Conservation (phyloP, 2,329 filamentous ascomycete genomes). For the Nemania diffusa region DNA sequence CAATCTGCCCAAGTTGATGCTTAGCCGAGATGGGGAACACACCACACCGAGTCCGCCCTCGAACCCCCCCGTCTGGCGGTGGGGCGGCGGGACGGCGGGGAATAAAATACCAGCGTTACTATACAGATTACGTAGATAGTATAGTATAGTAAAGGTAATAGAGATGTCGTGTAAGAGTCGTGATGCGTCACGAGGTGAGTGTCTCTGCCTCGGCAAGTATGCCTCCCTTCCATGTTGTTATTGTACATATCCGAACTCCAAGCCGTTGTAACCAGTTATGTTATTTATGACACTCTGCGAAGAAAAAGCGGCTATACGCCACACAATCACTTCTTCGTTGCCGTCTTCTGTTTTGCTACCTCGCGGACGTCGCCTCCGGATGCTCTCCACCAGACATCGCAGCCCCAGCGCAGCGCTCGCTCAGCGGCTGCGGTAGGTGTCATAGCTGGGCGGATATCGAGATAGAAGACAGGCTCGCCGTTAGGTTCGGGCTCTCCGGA, state of each 20-base stretch:
- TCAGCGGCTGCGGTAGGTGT: slow-evolving; percentile 84
- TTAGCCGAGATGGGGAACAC: too few species aligned
- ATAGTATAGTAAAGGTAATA: neutral
- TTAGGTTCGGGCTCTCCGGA: slow-evolving; percentile 81
- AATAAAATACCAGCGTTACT: slow-evolving; percentile 11
- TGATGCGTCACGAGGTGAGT: slow-evolving; percentile 31
- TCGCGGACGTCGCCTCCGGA: slow-evolving; percentile 75
- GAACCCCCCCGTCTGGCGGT: neutral
- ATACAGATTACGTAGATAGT: slow-evolving; percentile 30
- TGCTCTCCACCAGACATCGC: slow-evolving; percentile 93
- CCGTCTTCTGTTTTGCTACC: slow-evolving; percentile 43
- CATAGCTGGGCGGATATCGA: slow-evolving; percentile 91
- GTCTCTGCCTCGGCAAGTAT: slow-evolving; percentile 8
- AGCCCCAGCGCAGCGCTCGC: slow-evolving; percentile 86
- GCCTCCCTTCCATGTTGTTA: slow-evolving; percentile 11
- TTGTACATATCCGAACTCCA: slow-evolving; percentile 32
- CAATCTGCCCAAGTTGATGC: too few species aligned
- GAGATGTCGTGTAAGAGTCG: slow-evolving; percentile 32
- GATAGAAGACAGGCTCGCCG: slow-evolving; percentile 93
- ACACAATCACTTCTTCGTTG: slow-evolving; percentile 12
- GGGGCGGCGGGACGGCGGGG: neutral
- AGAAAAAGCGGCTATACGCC: neutral
- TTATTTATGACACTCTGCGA: neutral
- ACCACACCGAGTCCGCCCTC: neutral
- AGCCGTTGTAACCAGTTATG: slow-evolving; percentile 12